A percentile compares a stretch with the other conserved stretches of the same genome.
phyloP scores from a whole-genome alignment of 768 basidiomycete genomes.

The Chalciporus piperatus region DNA sequence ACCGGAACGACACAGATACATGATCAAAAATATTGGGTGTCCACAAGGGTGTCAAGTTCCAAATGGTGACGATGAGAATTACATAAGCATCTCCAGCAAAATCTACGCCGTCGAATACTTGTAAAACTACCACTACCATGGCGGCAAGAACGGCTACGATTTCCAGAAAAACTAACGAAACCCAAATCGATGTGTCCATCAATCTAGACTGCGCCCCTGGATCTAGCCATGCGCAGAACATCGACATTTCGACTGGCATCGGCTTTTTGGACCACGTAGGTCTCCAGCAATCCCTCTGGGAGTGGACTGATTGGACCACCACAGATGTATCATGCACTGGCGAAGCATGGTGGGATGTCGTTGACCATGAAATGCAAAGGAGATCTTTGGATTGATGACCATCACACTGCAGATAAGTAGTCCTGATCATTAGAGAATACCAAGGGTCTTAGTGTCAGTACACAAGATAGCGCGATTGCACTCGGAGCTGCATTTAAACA shows the following conservation, averaged over 20 bases:
- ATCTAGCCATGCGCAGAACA: constrained; percentile 59
- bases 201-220: constrained; percentile 78
- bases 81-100: too few relatives aligned
- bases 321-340: constrained; percentile 97
- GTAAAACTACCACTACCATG: too few relatives aligned
- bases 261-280: constrained; percentile 97
- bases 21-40: neutral
- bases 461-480: constrained; percentile 88
- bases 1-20: constrained; percentile 12
- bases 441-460: constrained; percentile 10
- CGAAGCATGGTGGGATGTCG: constrained; percentile 95
- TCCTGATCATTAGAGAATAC: constrained; percentile 11
- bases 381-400: constrained; percentile 97
- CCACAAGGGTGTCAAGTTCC: too few relatives aligned
- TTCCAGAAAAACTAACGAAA: constrained; percentile 87
- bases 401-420: constrained; percentile 95
- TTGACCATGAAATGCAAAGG: constrained; percentile 89
- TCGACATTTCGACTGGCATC: constrained; percentile 89
- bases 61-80: too few relatives aligned
- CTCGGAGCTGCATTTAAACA: constrained; percentile 90
- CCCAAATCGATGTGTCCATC: constrained; percentile 78
- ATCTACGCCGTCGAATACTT: too few relatives aligned
- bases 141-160: constrained; percentile 61
- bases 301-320: neutral
- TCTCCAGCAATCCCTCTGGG: neutral